phyloP scores from a whole-genome alignment of 2,329 filamentous ascomycete genomes.

The Fusarium algeriense region DNA sequence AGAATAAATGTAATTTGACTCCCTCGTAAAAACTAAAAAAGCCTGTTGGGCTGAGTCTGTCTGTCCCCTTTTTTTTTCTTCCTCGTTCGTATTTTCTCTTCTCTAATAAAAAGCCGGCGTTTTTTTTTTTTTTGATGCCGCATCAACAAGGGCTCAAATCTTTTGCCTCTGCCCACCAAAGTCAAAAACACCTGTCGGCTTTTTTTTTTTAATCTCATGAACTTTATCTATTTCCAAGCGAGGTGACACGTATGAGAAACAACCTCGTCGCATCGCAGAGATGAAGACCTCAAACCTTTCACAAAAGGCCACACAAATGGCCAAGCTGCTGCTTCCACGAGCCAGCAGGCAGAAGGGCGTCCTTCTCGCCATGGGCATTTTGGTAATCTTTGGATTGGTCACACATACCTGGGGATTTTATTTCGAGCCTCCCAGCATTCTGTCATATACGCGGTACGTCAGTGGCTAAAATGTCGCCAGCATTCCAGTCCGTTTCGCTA shows the following conservation, averaged over 20 bases:
- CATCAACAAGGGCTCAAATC: background rate
- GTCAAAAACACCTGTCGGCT: too few relatives aligned
- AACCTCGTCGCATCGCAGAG: background rate
- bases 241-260: background rate
- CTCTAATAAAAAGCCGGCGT: background rate
- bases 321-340: background rate
- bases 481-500: too few relatives aligned
- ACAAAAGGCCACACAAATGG: background rate
- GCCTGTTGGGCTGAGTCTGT: background rate
- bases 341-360: conserved; percentile 19
- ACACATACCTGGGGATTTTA: conserved; percentile 19
- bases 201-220: background rate
- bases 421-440: background rate
- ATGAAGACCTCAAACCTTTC: background rate
- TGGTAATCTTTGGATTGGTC: conserved; percentile 7
- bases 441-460: background rate
- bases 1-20: conserved; percentile 1
- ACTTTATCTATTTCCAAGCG: background rate
- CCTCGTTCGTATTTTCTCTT: background rate
- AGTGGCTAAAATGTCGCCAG: background rate
- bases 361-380: conserved; percentile 7
- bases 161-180: background rate
- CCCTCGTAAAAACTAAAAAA: background rate
- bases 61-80: background rate
- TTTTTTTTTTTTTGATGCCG: background rate